Percentiles rank a stretch among this genome's conserved stretches.
These are phyloP conservation scores for Sequoiadendron giganteum DNA, from an alignment of 75 land plant genomes.

Conservation along the genomic window DNA sequence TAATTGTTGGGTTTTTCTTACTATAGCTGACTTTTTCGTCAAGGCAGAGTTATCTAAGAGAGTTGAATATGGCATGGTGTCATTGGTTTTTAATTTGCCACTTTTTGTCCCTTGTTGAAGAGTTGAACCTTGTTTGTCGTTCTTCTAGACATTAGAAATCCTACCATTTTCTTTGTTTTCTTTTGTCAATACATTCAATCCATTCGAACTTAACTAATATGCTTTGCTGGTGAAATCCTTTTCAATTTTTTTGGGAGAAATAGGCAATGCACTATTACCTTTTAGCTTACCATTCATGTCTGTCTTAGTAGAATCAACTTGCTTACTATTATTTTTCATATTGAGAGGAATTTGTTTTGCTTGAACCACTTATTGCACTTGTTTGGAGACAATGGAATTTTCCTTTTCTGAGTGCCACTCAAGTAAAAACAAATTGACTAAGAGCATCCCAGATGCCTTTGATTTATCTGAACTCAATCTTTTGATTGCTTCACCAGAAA, in stretches of 20 bases:
- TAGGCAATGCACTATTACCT: background rate
- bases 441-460: background rate
- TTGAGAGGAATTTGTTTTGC: background rate
- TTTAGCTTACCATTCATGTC: background rate
- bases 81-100: background rate
- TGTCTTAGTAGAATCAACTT: background rate
- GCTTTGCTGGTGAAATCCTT: background rate
- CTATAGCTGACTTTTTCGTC: background rate
- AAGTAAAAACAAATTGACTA: background rate
- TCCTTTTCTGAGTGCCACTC: background rate
- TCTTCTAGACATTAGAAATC: background rate
- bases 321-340: background rate
- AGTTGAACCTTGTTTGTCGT: background rate
- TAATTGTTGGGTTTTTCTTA: no score
- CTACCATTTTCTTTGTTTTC: constrained; percentile 3
- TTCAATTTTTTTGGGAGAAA: background rate
- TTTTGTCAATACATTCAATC: background rate
- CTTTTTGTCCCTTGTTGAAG: background rate
- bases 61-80: background rate
- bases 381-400: background rate
- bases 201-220: background rate
- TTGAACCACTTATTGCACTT: background rate
- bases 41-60: background rate
- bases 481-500: constrained; percentile 2
- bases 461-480: constrained; percentile 9